A percentile compares a stretch with the other conserved stretches of the same genome.
phyloP scores from a whole-genome alignment of 2,329 filamentous ascomycete genomes.

The Stagonosporopsis rhizophila region DNA sequence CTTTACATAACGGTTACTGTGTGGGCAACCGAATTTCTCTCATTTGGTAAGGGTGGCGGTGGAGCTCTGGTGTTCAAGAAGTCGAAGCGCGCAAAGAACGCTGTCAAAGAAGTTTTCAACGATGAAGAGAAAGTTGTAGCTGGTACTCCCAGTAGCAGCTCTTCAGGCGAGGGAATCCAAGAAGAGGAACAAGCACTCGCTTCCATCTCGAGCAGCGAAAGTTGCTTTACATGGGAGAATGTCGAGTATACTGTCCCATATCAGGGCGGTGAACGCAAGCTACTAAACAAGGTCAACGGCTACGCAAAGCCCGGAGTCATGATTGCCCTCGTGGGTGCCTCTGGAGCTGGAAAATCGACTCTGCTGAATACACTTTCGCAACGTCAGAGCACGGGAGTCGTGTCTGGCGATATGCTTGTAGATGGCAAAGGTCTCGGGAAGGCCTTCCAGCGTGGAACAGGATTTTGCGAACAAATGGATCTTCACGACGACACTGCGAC shows the following conservation, averaged over 20 bases:
- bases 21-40: constrained; percentile 71
- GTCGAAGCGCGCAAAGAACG: constrained; percentile 65
- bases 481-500: constrained; percentile 72
- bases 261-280: constrained; percentile 65
- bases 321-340: constrained; percentile 82
- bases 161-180: constrained; percentile 31
- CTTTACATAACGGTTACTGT: constrained; percentile 77
- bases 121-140: constrained; percentile 65
- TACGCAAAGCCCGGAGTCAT: constrained; percentile 82
- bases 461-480: constrained; percentile 76
- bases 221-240: constrained; percentile 49
- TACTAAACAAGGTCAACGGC: constrained; percentile 74
- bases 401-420: constrained; percentile 74
- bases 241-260: constrained; percentile 75
- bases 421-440: constrained; percentile 67
- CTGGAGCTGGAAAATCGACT: constrained; percentile 83
- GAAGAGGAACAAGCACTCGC: constrained; percentile 43
- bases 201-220: constrained; percentile 49
- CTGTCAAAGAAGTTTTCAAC: constrained; percentile 54
- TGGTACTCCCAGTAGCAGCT: constrained; percentile 34
- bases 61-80: constrained; percentile 76
- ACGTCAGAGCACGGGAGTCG: constrained; percentile 70
- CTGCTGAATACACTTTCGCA: constrained; percentile 79
- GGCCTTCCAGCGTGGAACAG: constrained; percentile 70
- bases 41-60: constrained; percentile 67